Evolutionary conservation across 345 rosid genomes (phyloP).

Genomic region (Garcia nutans): DNA sequence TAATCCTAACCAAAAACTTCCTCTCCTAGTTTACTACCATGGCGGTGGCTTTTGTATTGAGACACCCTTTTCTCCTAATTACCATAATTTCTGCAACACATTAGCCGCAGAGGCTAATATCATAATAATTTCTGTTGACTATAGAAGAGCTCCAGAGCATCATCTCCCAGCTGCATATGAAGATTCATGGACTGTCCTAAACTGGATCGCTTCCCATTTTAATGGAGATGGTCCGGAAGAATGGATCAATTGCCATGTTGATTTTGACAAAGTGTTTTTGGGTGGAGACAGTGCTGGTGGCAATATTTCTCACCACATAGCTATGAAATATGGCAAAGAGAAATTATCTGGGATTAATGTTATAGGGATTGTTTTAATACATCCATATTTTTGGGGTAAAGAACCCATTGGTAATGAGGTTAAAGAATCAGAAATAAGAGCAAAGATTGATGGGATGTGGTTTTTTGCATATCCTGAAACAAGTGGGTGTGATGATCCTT

Average conservation of each 20-base stretch:
- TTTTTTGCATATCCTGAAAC: slow-evolving; percentile 7
- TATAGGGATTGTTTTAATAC: slow-evolving; percentile 16
- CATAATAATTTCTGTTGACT: slow-evolving; percentile 26
- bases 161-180: slow-evolving; percentile 20
- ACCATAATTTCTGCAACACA: slow-evolving; percentile 14
- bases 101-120: slow-evolving; percentile 18
- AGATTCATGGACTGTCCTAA: slow-evolving; percentile 30
- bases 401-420: slow-evolving; percentile 20
- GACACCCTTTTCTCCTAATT: slow-evolving; percentile 21
- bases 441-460: slow-evolving; percentile 6
- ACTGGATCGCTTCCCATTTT: slow-evolving; percentile 26
- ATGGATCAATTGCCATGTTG: slow-evolving; percentile 21
- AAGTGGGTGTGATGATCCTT: slow-evolving; percentile 25
- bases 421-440: neutral
- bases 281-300: slow-evolving; percentile 30
- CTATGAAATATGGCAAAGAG: neutral
- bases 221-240: slow-evolving; percentile 21
- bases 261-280: slow-evolving; percentile 11
- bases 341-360: neutral
- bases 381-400: slow-evolving; percentile 25
- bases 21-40: slow-evolving; percentile 24
- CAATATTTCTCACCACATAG: slow-evolving; percentile 15
- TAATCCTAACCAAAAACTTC: slow-evolving; percentile 18
- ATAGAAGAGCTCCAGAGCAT: slow-evolving; percentile 31
- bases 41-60: slow-evolving; percentile 26